Evolutionary conservation across 768 basidiomycete species (phyloP).

Genomic region (Collybia sordida): DNA sequence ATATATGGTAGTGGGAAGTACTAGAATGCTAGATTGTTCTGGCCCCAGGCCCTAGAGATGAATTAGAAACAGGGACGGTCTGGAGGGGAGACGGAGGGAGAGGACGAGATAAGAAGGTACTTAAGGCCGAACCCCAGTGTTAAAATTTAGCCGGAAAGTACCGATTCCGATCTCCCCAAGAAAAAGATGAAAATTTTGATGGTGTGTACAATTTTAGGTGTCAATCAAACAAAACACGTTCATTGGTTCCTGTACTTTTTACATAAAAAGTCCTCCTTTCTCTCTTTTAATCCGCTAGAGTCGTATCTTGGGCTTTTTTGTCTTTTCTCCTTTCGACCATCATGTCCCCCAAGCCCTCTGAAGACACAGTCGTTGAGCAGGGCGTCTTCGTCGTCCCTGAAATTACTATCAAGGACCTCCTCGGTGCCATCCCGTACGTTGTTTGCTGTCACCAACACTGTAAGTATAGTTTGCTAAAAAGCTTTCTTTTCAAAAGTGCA

Average conservation of each 20-base stretch:
- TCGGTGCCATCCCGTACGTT: slow-evolving; percentile 79
- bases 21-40: neutral
- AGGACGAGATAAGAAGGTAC: too few species aligned
- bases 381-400: slow-evolving; percentile 72
- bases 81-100: too few species aligned
- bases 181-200: slow-evolving; percentile 3
- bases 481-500: slow-evolving; percentile 37
- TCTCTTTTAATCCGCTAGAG: neutral
- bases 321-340: slow-evolving; percentile 10
- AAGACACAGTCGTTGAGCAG: slow-evolving; percentile 48
- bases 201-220: slow-evolving; percentile 1
- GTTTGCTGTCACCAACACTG: slow-evolving; percentile 1
- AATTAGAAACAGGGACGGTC: too few species aligned
- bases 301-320: neutral
- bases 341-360: slow-evolving; percentile 34
- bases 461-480: neutral
- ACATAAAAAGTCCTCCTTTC: slow-evolving; percentile 10
- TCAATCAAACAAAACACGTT: slow-evolving; percentile 1
- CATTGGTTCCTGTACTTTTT: slow-evolving; percentile 3
- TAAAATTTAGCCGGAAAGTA: too few species aligned
- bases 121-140: too few species aligned
- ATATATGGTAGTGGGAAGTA: neutral
- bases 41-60: too few species aligned
- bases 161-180: slow-evolving; percentile 9
- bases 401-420: slow-evolving; percentile 83